A percentile compares a stretch with the other conserved stretches of the same genome.
phyloP scores from a whole-genome alignment of 768 basidiomycete genomes.

The Pholiota microspora region DNA sequence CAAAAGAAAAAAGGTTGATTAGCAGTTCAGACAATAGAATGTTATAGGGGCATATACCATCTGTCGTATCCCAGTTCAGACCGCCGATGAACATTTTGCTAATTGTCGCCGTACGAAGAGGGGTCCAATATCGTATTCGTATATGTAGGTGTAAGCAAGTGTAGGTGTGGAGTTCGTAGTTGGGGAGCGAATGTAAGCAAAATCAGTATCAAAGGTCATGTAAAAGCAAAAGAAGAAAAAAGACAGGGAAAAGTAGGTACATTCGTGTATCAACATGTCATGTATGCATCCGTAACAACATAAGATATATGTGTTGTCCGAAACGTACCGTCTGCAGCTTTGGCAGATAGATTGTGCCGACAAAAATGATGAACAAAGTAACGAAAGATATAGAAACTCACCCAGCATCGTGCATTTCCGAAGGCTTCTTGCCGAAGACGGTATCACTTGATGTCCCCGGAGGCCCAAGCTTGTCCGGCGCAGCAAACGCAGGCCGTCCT shows the following conservation, averaged over 20 bases:
- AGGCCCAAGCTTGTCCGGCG: constrained; percentile 28
- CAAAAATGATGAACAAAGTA: constrained; percentile 11
- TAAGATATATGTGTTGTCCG: constrained; percentile 1
- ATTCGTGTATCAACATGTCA: neutral
- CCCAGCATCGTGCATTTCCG: constrained; percentile 83
- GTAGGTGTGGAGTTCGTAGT: neutral
- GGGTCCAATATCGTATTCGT: constrained; percentile 10
- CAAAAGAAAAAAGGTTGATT: constrained; percentile 25
- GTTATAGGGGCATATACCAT: constrained; percentile 56
- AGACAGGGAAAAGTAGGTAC: neutral
- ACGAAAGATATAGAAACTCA: constrained; percentile 43
- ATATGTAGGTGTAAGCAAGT: constrained; percentile 9
- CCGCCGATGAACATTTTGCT: constrained; percentile 94
- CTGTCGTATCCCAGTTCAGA: constrained; percentile 89
- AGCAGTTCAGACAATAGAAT: constrained; percentile 32
- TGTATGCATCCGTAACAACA: neutral
- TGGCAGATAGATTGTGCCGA: neutral
- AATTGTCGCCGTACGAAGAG: constrained; percentile 16
- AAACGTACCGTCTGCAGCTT: constrained; percentile 1
- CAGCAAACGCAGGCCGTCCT: constrained; percentile 15
- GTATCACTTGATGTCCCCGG: constrained; percentile 30
- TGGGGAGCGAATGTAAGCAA: constrained; percentile 3
- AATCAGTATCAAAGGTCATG: neutral
- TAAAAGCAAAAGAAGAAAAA: neutral
- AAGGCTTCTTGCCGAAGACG: constrained; percentile 58